These are phyloP conservation scores for Vitis riparia DNA, from an alignment of 164 flowering plant species.

Conservation along the genomic window DNA sequence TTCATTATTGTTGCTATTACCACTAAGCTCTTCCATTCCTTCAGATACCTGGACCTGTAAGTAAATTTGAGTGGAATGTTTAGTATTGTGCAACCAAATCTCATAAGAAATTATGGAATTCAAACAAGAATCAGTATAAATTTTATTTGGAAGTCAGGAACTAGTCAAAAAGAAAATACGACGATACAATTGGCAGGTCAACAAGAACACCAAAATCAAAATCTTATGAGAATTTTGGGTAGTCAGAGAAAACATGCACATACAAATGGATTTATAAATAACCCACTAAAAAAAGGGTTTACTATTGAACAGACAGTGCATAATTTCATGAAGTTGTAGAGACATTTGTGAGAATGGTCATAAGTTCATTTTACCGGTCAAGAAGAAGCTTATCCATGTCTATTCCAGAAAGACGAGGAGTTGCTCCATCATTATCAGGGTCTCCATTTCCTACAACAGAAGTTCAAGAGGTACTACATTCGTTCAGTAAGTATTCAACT, in stretches of 20 bases:
- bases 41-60: conserved; percentile 24
- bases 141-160: too few relatives aligned
- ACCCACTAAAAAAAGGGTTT: too few relatives aligned
- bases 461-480: not conserved
- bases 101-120: not conserved
- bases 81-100: not conserved
- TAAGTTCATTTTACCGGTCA: conserved; percentile 43
- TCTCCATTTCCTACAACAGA: conserved; percentile 40
- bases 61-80: not conserved
- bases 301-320: too few relatives aligned
- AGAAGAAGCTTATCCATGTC: conserved; percentile 55
- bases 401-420: conserved; percentile 54
- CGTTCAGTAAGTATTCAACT: not conserved
- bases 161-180: too few relatives aligned
- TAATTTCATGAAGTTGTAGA: not conserved
- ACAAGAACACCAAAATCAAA: too few relatives aligned
- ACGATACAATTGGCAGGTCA: too few relatives aligned
- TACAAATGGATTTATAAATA: too few relatives aligned
- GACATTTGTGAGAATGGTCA: not conserved
- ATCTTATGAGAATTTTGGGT: too few relatives aligned
- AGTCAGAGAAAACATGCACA: too few relatives aligned
- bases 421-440: conserved; percentile 28
- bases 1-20: conserved; percentile 18
- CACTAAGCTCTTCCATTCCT: conserved; percentile 26
- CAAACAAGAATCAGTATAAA: not conserved